A percentile compares a stretch with the other conserved stretches of the same genome.
These are phyloP conservation scores for Suillus variegatus DNA, from an alignment of 768 basidiomycete genomes.

Conservation along the genomic window DNA sequence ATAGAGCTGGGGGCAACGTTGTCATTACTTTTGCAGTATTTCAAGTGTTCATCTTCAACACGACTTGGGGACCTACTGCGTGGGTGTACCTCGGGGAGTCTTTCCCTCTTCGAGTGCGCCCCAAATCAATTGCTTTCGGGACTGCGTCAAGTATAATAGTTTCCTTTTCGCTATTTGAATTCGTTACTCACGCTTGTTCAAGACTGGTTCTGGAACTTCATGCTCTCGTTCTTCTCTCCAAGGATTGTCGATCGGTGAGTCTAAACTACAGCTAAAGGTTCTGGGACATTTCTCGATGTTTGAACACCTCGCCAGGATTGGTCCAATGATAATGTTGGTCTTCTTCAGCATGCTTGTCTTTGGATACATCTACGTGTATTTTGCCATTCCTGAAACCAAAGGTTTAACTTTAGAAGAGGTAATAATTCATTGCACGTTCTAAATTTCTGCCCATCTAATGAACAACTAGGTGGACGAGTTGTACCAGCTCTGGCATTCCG, in stretches of 20 bases:
- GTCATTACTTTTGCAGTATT: slow-evolving; percentile 76
- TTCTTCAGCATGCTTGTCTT: slow-evolving; percentile 76
- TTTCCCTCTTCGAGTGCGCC: slow-evolving; percentile 78
- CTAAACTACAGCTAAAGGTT: background rate
- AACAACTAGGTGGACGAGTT: slow-evolving; percentile 72
- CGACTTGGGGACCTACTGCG: slow-evolving; percentile 79
- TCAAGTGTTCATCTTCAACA: slow-evolving; percentile 69
- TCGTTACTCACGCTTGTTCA: slow-evolving; percentile 11
- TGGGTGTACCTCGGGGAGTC: slow-evolving; percentile 80
- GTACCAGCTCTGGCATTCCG: slow-evolving; percentile 63
- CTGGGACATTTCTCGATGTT: background rate
- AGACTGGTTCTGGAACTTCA: slow-evolving; percentile 77
- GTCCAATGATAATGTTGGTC: slow-evolving; percentile 73
- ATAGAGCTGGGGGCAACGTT: slow-evolving; percentile 62
- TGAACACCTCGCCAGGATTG: slow-evolving; percentile 44
- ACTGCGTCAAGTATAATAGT: slow-evolving; percentile 48
- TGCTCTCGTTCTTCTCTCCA: slow-evolving; percentile 72
- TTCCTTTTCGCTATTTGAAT: background rate
- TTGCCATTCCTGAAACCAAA: slow-evolving; percentile 81
- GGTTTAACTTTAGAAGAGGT: slow-evolving; percentile 77
- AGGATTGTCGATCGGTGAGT: slow-evolving; percentile 57
- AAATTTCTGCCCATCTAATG: background rate
- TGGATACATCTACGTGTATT: slow-evolving; percentile 71
- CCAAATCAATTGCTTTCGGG: slow-evolving; percentile 76
- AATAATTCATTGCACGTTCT: slow-evolving; percentile 11